phyloP scores from a whole-genome alignment of 768 basidiomycete species.

The Leccinum fibrillosum region DNA sequence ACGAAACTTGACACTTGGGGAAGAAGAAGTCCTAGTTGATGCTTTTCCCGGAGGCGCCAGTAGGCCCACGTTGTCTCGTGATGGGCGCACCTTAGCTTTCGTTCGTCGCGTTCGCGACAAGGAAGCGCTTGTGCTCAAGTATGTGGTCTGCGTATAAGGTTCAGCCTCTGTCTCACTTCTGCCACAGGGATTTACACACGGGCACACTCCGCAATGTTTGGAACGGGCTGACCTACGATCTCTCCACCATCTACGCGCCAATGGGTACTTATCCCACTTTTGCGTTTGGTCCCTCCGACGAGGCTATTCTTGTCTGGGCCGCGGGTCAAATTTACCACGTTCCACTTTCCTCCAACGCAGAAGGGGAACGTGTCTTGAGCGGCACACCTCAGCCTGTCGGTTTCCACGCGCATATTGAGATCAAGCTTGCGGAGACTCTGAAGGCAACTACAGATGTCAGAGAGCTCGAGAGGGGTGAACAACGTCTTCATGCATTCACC shows the following conservation, averaged over 20 bases:
- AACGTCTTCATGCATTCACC: conserved; percentile 60
- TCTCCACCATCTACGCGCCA: conserved; percentile 60
- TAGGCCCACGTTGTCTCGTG: conserved; percentile 66
- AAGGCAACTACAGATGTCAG: conserved; percentile 47
- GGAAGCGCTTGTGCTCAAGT: conserved; percentile 71
- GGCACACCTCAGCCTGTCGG: conserved; percentile 46
- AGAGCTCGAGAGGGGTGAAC: conserved; percentile 49
- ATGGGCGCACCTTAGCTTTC: conserved; percentile 68
- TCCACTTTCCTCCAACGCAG: conserved; percentile 38
- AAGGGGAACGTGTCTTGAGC: conserved; percentile 47
- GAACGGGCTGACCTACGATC: conserved; percentile 69
- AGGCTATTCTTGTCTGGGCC: conserved; percentile 64
- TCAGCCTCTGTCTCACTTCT: neutral
- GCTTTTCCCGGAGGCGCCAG: conserved; percentile 69
- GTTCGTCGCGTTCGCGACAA: conserved; percentile 72
- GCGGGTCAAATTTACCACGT: conserved; percentile 66
- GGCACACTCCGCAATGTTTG: conserved; percentile 64
- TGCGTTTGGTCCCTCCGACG: conserved; percentile 42
- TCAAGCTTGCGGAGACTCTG: conserved; percentile 61
- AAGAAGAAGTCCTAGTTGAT: conserved; percentile 50
- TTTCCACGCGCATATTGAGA: conserved; percentile 63
- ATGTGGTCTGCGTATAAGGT: conserved; percentile 17
- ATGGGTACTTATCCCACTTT: conserved; percentile 82
- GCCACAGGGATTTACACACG: conserved; percentile 56
- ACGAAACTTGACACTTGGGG: conserved; percentile 56